Evolutionary conservation across 2,329 filamentous ascomycete genomes (phyloP).

Genomic region (Exophiala mesophila): DNA sequence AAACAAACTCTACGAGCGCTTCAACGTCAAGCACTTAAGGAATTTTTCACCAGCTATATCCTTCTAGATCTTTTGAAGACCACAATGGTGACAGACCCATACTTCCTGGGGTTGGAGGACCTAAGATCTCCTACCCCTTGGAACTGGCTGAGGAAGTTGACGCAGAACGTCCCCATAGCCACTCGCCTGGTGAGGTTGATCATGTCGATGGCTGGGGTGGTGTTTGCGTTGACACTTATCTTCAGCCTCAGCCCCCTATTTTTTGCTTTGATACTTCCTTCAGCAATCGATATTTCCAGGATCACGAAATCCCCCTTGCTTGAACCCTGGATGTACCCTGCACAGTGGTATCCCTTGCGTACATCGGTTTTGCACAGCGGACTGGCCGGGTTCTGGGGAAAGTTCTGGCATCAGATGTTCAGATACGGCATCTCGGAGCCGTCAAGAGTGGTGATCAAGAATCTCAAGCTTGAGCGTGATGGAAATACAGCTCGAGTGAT

Average conservation of each 20-base stretch:
- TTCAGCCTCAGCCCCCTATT: conserved; percentile 59
- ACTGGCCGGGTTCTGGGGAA: conserved; percentile 75
- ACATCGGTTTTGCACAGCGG: conserved; percentile 55
- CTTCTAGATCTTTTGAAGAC: conserved; percentile 66
- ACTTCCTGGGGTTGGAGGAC: conserved; percentile 61
- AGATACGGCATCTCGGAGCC: conserved; percentile 52
- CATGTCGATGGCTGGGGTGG: conserved; percentile 53
- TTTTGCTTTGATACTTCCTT: conserved; percentile 49
- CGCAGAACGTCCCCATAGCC: conserved; percentile 8
- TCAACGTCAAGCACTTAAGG: conserved; percentile 13
- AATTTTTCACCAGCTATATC: conserved; percentile 57
- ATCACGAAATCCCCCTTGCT: conserved; percentile 57
- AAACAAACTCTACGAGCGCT: conserved; percentile 8
- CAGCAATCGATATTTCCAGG: conserved; percentile 38
- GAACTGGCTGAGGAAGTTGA: conserved; percentile 13
- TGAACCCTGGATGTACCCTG: conserved; percentile 58
- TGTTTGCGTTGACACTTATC: conserved; percentile 56
- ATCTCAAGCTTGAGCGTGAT: conserved; percentile 10
- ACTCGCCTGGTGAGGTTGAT: conserved; percentile 54
- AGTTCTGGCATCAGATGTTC: conserved; percentile 89
- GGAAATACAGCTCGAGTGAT: conserved; percentile 33
- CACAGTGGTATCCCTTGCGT: conserved; percentile 48
- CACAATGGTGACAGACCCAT: conserved; percentile 69
- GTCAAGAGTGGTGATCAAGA: conserved; percentile 22
- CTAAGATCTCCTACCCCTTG: conserved; percentile 37